Evolutionary conservation across 1,139 yeast genomes (phyloP).

Genomic region (Pichia sp.): DNA sequence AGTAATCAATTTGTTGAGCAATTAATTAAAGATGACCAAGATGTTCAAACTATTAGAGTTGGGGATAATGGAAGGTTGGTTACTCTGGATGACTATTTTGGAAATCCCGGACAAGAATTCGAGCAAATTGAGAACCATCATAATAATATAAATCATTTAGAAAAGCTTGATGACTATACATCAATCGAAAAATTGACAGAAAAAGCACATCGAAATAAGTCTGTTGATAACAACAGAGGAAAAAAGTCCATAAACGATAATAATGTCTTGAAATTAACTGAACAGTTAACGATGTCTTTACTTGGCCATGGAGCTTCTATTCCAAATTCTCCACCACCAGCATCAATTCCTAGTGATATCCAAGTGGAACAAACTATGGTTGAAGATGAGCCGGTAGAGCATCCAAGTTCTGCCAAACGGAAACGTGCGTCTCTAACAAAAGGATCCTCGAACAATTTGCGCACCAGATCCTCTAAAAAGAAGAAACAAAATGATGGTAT

Average conservation of each 20-base stretch:
- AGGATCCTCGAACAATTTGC: slow-evolving; percentile 1
- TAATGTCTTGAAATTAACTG: slow-evolving; percentile 10
- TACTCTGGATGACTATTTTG: slow-evolving; percentile 24
- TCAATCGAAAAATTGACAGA: background rate
- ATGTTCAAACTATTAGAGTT: slow-evolving; percentile 22
- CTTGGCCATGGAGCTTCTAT: slow-evolving; percentile 14
- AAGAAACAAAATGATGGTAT: slow-evolving; percentile 19
- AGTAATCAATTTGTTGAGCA: slow-evolving; percentile 22
- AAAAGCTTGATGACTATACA: background rate
- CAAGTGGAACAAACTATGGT: slow-evolving; percentile 9
- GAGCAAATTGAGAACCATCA: slow-evolving; percentile 3
- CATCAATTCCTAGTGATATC: background rate
- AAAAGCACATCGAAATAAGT: background rate
- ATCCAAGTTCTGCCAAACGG: slow-evolving; percentile 1
- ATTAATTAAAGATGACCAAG: slow-evolving; percentile 26
- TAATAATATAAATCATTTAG: background rate
- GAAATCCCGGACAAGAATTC: slow-evolving; percentile 3
- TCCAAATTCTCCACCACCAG: background rate
- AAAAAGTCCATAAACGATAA: slow-evolving; percentile 1
- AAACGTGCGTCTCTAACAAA: slow-evolving; percentile 3
- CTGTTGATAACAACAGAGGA: background rate
- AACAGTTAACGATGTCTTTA: slow-evolving; percentile 12
- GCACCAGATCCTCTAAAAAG: slow-evolving; percentile 1
- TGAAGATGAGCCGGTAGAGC: slow-evolving; percentile 3
- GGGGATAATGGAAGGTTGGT: slow-evolving; percentile 21